phyloP scores from a whole-genome alignment of 257 asterid genomes.

The Solanum boliviense region DNA sequence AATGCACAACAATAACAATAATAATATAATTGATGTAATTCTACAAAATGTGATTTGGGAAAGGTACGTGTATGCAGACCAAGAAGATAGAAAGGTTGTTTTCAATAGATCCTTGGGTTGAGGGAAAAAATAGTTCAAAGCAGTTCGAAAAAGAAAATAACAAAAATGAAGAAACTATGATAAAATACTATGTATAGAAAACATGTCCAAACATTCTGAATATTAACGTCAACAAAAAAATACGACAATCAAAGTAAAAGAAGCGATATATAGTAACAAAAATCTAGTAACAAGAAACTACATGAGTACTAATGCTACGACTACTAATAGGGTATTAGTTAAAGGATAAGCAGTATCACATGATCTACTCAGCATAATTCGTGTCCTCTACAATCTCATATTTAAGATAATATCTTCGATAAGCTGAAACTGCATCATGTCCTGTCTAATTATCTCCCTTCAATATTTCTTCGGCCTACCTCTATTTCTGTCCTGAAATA shows the following conservation, averaged over 20 bases:
- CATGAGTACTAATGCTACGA: not conserved
- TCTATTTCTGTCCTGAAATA: too few relatives aligned
- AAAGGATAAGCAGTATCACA: too few relatives aligned
- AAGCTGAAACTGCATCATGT: not conserved
- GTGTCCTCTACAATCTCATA: not conserved
- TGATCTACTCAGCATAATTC: not conserved
- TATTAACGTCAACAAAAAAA: not conserved
- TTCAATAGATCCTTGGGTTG: not conserved
- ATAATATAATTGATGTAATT: too few relatives aligned
- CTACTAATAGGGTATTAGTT: too few relatives aligned
- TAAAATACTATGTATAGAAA: not conserved
- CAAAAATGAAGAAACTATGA: too few relatives aligned
- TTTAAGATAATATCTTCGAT: too few relatives aligned
- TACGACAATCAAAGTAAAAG: too few relatives aligned
- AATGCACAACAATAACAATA: not conserved
- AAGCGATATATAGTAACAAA: not conserved
- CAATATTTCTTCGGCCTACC: too few relatives aligned
- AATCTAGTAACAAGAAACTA: not conserved
- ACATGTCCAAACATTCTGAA: not conserved
- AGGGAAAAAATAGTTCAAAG: not conserved
- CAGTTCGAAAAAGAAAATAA: too few relatives aligned
- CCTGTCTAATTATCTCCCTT: too few relatives aligned
- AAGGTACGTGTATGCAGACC: not conserved
- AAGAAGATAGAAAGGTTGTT: too few relatives aligned
- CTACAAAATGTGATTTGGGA: not conserved